Evolutionary conservation across 2,329 filamentous ascomycete species (phyloP).

Genomic region (Cercospora janseana): DNA sequence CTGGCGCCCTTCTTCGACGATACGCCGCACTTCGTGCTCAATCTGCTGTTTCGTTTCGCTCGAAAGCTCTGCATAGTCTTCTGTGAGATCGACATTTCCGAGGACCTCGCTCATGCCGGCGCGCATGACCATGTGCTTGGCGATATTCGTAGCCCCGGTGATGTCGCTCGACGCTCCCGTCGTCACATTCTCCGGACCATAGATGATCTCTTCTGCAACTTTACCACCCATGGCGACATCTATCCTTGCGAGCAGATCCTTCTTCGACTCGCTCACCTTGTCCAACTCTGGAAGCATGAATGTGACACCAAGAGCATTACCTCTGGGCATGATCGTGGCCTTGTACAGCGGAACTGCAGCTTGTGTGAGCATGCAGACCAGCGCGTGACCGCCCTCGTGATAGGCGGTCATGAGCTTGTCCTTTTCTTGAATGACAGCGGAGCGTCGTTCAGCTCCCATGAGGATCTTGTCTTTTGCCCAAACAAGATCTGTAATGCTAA

Average conservation of each 20-base stretch:
- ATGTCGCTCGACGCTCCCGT: constrained; percentile 85
- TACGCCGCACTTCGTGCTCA: constrained; percentile 80
- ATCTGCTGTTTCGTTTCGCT: constrained; percentile 83
- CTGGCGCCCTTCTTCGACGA: constrained; percentile 76
- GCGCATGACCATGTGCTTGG: constrained; percentile 82
- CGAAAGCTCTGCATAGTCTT: constrained; percentile 77
- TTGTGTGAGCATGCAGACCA: constrained; percentile 81
- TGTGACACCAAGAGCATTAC: constrained; percentile 80
- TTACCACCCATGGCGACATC: constrained; percentile 82
- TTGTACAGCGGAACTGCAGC: constrained; percentile 83
- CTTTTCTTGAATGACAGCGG: constrained; percentile 84
- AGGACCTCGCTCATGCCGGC: constrained; percentile 86
- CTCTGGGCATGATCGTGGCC: constrained; percentile 92
- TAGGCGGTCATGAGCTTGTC: constrained; percentile 96
- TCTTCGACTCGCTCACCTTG: constrained; percentile 83
- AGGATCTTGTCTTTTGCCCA: constrained; percentile 98
- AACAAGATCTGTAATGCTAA: constrained; percentile 79
- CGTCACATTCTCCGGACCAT: constrained; percentile 85
- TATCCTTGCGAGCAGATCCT: constrained; percentile 76
- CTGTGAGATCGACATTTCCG: constrained; percentile 84
- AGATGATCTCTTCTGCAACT: constrained; percentile 87
- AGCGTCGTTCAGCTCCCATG: constrained; percentile 91
- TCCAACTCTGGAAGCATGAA: constrained; percentile 87
- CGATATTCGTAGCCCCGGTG: constrained; percentile 73
- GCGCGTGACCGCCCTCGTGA: constrained; percentile 91